A percentile compares a stretch with the other conserved stretches of the same genome.
Conservation (phyloP, 257 asterid species). For the Verbascum thapsus region DNA sequence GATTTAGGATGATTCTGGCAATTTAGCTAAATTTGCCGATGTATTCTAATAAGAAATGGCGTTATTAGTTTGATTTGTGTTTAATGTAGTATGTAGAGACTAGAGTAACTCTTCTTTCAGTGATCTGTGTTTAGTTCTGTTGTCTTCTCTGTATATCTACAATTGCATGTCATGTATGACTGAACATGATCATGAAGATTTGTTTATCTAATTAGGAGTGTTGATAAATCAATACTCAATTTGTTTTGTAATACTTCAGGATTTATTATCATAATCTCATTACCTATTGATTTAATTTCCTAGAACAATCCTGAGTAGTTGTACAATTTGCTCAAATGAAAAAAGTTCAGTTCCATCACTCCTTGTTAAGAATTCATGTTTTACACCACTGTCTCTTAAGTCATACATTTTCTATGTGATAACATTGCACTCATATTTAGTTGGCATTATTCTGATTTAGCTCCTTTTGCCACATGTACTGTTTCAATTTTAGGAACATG, state of each 20-base stretch:
- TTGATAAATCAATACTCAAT: neutral
- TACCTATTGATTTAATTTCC: slow-evolving; percentile 9
- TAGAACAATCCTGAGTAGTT: neutral
- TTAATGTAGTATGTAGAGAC: neutral
- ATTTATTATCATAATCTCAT: neutral
- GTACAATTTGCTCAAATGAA: slow-evolving; percentile 1
- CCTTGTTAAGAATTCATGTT: neutral
- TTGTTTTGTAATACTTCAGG: neutral
- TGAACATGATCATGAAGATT: slow-evolving; percentile 1
- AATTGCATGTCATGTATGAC: neutral
- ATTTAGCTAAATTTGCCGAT: neutral
- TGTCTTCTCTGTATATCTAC: no score
- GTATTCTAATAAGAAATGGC: neutral
- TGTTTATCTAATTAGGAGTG: no score
- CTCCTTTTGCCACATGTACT: neutral
- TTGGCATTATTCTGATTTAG: no score
- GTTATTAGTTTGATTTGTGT: neutral
- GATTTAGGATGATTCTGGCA: slow-evolving; percentile 5
- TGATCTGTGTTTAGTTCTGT: no score
- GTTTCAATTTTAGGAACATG: neutral
- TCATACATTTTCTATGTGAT: no score
- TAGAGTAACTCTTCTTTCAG: neutral
- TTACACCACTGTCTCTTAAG: slow-evolving; percentile 19
- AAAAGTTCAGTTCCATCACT: no score
- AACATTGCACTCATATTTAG: no score